Conservation (phyloP, 2,329 filamentous ascomycete species). For the Colletotrichum chlorophyti region DNA sequence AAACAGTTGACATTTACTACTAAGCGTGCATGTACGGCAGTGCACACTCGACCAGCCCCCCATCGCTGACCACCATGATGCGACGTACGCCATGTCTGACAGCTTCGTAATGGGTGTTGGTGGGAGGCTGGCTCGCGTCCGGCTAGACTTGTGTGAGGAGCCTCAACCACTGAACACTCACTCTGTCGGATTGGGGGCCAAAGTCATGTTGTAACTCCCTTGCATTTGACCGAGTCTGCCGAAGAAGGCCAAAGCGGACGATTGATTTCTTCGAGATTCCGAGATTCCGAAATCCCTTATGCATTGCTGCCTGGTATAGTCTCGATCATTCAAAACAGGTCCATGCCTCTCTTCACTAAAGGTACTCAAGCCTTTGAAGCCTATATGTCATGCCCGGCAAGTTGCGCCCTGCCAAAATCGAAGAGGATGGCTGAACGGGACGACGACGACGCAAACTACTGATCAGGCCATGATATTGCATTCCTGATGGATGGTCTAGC, state of each 20-base stretch:
- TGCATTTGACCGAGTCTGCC: not conserved
- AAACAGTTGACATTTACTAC: too few species aligned
- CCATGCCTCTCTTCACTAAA: too few species aligned
- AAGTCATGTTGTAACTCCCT: not conserved
- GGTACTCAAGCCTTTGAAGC: too few species aligned
- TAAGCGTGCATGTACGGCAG: too few species aligned
- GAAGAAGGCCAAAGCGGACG: not conserved
- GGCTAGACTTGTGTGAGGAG: not conserved
- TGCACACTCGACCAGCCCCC: not conserved
- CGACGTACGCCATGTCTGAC: not conserved
- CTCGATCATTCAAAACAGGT: too few species aligned
- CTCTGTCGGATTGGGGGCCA: not conserved
- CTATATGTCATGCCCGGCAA: too few species aligned
- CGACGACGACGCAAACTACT: not conserved
- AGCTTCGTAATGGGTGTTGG: not conserved
- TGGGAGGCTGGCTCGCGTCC: not conserved
- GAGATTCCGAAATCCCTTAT: not conserved
- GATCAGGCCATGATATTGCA: not conserved
- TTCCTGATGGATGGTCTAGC: not conserved
- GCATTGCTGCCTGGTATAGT: not conserved
- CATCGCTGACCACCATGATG: conserved; percentile 7
- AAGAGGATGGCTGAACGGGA: not conserved
- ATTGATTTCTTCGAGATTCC: not conserved
- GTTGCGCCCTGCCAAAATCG: too few species aligned
- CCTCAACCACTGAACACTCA: not conserved